Evolutionary conservation across 1,284 basidiomycete genomes (phyloP).

Genomic region (Naganishia albida): DNA sequence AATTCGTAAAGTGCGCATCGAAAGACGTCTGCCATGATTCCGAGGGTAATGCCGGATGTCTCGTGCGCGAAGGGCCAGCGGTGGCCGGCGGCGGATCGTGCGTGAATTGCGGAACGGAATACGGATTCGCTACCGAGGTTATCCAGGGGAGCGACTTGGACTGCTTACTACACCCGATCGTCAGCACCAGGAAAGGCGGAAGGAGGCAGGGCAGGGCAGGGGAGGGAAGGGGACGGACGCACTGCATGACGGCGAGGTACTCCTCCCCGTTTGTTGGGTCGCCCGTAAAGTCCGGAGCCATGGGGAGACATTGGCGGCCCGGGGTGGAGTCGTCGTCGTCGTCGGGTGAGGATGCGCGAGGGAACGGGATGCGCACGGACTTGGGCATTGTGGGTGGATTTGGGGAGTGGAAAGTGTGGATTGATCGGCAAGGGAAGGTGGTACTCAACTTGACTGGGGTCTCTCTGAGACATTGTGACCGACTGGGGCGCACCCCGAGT

Average conservation of each 20-base stretch:
- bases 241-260: slow-evolving; percentile 46
- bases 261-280: slow-evolving; percentile 43
- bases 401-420: too few relatives aligned
- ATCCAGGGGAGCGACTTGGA: slow-evolving; percentile 40
- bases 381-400: background rate
- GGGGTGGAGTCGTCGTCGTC: background rate
- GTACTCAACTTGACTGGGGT: too few relatives aligned
- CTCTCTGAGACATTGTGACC: too few relatives aligned
- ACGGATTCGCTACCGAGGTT: slow-evolving; percentile 28
- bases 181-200: background rate
- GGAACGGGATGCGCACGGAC: slow-evolving; percentile 14
- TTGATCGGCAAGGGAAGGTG: too few relatives aligned
- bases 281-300: slow-evolving; percentile 44
- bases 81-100: slow-evolving; percentile 25
- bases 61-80: background rate
- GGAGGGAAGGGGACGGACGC: slow-evolving; percentile 27
- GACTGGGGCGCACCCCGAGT: too few relatives aligned
- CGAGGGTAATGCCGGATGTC: slow-evolving; percentile 41
- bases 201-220: too few relatives aligned
- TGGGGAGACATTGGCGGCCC: slow-evolving; percentile 37
- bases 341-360: background rate
- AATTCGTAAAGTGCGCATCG: slow-evolving; percentile 41
- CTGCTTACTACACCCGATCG: slow-evolving; percentile 32
- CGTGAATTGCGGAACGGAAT: background rate
- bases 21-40: slow-evolving; percentile 43